Base-by-base conservation (phyloP, 2,329 filamentous ascomycete genomes). In the Apiospora kogelbergensis region DNA sequence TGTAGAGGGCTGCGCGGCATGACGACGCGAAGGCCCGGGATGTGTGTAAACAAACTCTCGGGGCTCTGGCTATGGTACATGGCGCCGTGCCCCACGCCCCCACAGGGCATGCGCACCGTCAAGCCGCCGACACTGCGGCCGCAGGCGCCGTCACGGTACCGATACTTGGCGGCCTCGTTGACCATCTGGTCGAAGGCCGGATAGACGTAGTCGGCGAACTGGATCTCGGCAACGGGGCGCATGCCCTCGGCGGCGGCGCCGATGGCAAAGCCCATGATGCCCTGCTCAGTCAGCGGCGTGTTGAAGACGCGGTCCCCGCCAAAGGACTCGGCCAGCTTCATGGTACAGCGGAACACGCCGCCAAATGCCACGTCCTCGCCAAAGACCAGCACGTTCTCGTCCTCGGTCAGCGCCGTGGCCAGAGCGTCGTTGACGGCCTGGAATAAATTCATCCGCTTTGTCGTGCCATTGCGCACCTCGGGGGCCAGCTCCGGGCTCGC, bases 351-450 rank as follows among this genome's bases (percentile, higher is more conserved):
- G 78, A 99, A 99, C 20, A 99, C 96, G 67, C 96, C 96, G 53
- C 96, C 96, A 72, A 99, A 99, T 17, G 96, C 93, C 9, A 99
- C 94, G 78, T 99, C 96, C 81, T 99, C 96, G 53, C 96, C 96
- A 76, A 99, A 99, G 11, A 99, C 86, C 68, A 98, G 84, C 26
- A 97, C 94, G 22, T 91, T 90, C 72, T 97, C 93, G 75, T 98
- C 95, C 44, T 91, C 89, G 20, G 91, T 89, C 37, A 99, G 86
- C 30, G 95, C 93, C 70, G 91, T 93, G 26, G 92, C 89, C 26
- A 99, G 86, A 13, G 95, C 95, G 73, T 95, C 90, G 79, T 98
- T 98, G 84, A 99, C 90, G 66, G 96, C 91, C 79, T 97, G 94
- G 83, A 96, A 98, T 45, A 98, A 87, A 81, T 98, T 98, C 86